Evolutionary conservation across 2,329 filamentous ascomycete species (phyloP), one percentile per base, ranked within the genome.

Genomic region (Neofusicoccum sp.): DNA sequence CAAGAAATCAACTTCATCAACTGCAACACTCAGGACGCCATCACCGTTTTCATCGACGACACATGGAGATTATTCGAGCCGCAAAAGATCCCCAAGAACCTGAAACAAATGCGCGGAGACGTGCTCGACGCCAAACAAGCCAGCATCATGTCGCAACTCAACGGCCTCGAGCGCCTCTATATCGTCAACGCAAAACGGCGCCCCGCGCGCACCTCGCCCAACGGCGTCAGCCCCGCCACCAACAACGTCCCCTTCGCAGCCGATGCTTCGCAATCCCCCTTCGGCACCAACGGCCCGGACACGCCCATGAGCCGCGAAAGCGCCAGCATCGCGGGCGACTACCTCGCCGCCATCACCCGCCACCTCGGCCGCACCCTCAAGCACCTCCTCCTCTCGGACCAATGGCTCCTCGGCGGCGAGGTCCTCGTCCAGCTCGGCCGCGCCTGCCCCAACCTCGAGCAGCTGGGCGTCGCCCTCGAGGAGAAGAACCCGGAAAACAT

Each of bases 401-500:
- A 79, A 44, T 87, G 84, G 83, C 72, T 77, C 16, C 75, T 87
- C 2, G 77, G 78, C 14, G 73, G 77, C 2, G 69, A 75, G 1
- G 74, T 81, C 4, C 71, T 87, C 7, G 77, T 76, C 33, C 78
- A 79, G 6, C 71, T 87, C 6, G 80, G 84, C 33, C 79, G 80
- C 53, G 72, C 72, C 8, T 85, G 83, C 61, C 83, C 84, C 0
- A 78, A 85, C 58, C 73, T 87, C 12, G 83, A 86, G 63, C 84
- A 88, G 65, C 73, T 88, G 1, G 83, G 78, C 28, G 71, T 86
- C 24, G 79, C 82, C 6, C 74, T 82, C 14, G 73, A 79, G 82
- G 83, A 86, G 79, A 85, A 61, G 71, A 82, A 63, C 75, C 60
- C 73, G 16, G 69, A 73, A 12, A 67, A 68, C 1, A 60, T 78